A percentile compares a stretch with the other conserved stretches of the same genome.
These are phyloP conservation scores for Chara braunii DNA, from an alignment of 139 green algal species.

Conservation along the genomic window DNA sequence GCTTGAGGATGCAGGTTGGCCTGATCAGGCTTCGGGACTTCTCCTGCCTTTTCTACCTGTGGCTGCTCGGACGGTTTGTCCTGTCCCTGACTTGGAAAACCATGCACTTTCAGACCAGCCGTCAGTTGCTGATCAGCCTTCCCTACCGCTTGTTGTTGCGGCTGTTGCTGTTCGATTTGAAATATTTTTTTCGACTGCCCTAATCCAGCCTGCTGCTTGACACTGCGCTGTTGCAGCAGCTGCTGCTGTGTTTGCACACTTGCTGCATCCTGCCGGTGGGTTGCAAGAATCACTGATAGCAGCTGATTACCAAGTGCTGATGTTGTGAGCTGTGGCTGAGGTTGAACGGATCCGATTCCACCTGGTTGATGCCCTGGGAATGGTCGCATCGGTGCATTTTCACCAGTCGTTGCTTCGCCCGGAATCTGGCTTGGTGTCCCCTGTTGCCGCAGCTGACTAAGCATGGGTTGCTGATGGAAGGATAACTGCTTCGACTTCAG, in stretches of 20 bases:
- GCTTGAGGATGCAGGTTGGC: neutral
- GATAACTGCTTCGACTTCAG: no score
- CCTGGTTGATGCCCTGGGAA: no score
- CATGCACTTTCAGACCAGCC: conserved; percentile 1
- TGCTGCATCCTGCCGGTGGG: neutral
- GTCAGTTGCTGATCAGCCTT: neutral
- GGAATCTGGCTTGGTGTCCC: no score
- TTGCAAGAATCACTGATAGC: neutral
- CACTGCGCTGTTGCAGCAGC: neutral
- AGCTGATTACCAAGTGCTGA: no score
- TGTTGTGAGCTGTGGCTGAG: no score
- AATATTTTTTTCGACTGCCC: neutral
- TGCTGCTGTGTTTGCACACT: no score
- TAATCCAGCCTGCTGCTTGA: neutral
- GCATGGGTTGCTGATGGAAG: no score
- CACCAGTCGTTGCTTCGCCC: no score
- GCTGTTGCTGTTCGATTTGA: neutral
- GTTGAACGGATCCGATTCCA: no score
- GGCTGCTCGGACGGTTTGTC: neutral
- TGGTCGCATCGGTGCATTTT: no score
- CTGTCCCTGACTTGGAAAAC: neutral
- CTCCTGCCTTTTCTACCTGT: neutral
- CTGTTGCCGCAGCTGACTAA: no score
- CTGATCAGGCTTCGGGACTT: neutral
- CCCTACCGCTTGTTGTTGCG: neutral